Evolutionary conservation across 306 rosid species (phyloP), one percentile per base, ranked within the genome.

Genomic region (Ormosia semicastrata): DNA sequence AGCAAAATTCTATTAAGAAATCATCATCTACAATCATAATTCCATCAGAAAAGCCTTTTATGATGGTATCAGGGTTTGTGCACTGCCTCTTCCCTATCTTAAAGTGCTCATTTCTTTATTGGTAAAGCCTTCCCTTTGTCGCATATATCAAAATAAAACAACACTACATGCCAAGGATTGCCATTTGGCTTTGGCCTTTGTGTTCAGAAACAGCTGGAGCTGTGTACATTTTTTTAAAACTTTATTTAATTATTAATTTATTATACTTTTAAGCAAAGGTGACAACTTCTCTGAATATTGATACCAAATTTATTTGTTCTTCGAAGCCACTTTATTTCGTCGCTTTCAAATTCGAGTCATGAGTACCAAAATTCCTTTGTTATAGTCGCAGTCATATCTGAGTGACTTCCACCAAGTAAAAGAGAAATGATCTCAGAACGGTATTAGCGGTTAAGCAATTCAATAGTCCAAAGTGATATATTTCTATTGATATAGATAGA

Each of bases 381-480:
- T 70, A 56, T 13, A 73, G 43, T 65, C 80, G 33, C 58, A 58
- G 60, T 24, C 84, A 44, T 57, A 69, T 85, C 83, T 43, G 84
- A 85, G 81, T 73, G 81, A 73, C 79, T 58, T 60, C 78, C 89
- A 83, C 84, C 62, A 72, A 76, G 79, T 58, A 62, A 59, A 58
- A 69, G 13, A 66, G 24, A 75, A 71, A 50, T 56, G 76, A 44
- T 79, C 73, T 56, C 34, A 60, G 67, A 81, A 88, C 84, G 53
- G 15, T 11, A 89, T 89, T 93, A 53, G 83, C 93, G 88, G 88
- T 90, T 44, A 90, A 93, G 93, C 94, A 89, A 93, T 84, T 83
- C 59, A 58, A 58, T 85, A 36, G 52, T 76, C 33, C 77, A 82
- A 83, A 77, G 82, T 66, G 44, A 15, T 46, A 85, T 84, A 78